Base-by-base conservation (phyloP, 768 basidiomycete species). In the Gymnopilus junonius region DNA sequence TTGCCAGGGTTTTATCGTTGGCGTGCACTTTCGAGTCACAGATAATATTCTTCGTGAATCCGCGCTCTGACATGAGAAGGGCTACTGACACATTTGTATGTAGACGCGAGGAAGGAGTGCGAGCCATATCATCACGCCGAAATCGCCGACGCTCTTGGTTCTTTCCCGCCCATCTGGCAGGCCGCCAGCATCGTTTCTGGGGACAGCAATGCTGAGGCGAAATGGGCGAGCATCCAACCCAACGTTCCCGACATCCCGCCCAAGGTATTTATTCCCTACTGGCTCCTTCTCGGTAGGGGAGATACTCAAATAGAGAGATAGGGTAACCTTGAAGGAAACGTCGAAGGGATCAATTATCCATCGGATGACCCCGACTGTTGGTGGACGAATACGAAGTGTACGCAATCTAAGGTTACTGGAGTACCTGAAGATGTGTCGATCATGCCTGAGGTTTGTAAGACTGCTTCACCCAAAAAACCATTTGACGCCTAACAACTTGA, bases 281-380 rank as follows among this genome's bases (percentile, higher is more conserved):
- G 4, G 32, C 17, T 45, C 1, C 17, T 6, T n/a, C 57, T 23
- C 37, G 23, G 37, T 4, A 12, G 12, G 10, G 11, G 31, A 17
- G 10, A 31, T 50, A 7, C 50, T 65, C 15, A 59, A 8, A 45
- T 42, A 8, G 32, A 25, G 65, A 14, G 32, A 12, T 14, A 71
- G 69, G 71, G 71, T 35, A 72, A 72, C 8, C 45, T 65, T 25
- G 58, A 67, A 31, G 77, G 74, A 10, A 66, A 75, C 62, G 73
- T 79, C 66, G 72, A 68, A 31, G 72, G 72, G 0, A 55, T 76
- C 7, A 69, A 63, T 21, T 85, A 85, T 62, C 40, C 75, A 1
- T 14, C 78, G 0, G 58, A 71, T 0, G 86, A 87, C 66, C 79
- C 81, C 0, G 80, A 87, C 62, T 87, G 86, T 57, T 87, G 83